A percentile compares a stretch with the other conserved stretches of the same genome.
phyloP scores from a whole-genome alignment of 768 basidiomycete genomes.

The Plicaturopsis crispa region DNA sequence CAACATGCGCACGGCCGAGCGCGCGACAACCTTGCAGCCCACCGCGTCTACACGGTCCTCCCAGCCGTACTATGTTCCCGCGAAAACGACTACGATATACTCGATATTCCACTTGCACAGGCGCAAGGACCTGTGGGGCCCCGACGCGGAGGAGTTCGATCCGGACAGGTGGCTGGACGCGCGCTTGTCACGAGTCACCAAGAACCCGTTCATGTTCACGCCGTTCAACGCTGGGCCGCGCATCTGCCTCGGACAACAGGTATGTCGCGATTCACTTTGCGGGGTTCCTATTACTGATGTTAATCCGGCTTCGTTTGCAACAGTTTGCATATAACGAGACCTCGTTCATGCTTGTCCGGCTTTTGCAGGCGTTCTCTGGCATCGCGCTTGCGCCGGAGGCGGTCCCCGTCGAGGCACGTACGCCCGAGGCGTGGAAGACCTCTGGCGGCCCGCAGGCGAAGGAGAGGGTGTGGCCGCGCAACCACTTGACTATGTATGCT shows the following conservation, averaged over 20 bases:
- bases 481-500: conserved; percentile 32
- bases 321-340: conserved; percentile 51
- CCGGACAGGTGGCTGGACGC: conserved; percentile 64
- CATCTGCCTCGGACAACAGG: conserved; percentile 45
- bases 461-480: conserved; percentile 25
- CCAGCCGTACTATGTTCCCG: conserved; percentile 25
- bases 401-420: not conserved
- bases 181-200: conserved; percentile 41
- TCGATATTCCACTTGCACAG: conserved; percentile 28
- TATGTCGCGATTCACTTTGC: too few species aligned
- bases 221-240: conserved; percentile 47
- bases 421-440: conserved; percentile 24
- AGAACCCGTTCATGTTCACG: conserved; percentile 50
- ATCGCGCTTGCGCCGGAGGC: conserved; percentile 23
- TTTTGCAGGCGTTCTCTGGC: conserved; percentile 39
- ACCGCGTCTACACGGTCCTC: too few species aligned
- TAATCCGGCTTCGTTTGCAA: not conserved
- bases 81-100: conserved; percentile 16
- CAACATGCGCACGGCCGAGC: conserved; percentile 26
- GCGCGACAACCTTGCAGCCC: conserved; percentile 5
- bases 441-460: conserved; percentile 20
- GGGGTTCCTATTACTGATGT: not conserved
- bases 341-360: conserved; percentile 44
- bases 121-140: conserved; percentile 29
- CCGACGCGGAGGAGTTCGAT: conserved; percentile 45